These are phyloP conservation scores for Plenodomus lindquistii DNA, from an alignment of 2,329 filamentous ascomycete genomes.

Conservation along the genomic window DNA sequence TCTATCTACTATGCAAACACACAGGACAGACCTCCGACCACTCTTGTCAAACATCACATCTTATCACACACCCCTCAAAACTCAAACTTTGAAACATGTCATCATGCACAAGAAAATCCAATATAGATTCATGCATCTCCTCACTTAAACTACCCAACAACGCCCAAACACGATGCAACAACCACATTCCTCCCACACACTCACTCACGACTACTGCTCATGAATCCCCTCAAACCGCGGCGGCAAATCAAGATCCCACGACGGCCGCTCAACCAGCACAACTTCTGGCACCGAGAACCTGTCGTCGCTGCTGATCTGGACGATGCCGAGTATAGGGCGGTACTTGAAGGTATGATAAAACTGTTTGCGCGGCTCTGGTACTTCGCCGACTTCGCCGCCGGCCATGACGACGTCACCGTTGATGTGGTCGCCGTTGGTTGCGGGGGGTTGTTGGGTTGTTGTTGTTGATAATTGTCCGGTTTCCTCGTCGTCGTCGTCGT, in stretches of 20 bases:
- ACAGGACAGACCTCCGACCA: no score
- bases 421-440: slow-evolving; percentile 20
- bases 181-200: no score
- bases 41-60: no score
- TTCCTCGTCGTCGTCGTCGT: slow-evolving; percentile 36
- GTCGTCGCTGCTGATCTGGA: slow-evolving; percentile 53
- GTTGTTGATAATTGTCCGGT: slow-evolving; percentile 24
- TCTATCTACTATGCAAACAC: no score
- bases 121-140: no score
- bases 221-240: slow-evolving; percentile 59
- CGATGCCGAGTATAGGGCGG: slow-evolving; percentile 82
- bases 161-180: no score
- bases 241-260: slow-evolving; percentile 79
- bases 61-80: no score
- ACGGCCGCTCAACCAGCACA: slow-evolving; percentile 82
- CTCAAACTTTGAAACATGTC: no score
- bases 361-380: slow-evolving; percentile 26
- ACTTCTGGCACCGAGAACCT: slow-evolving; percentile 67
- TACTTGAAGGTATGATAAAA: slow-evolving; percentile 90
- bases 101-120: no score
- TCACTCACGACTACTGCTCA: slow-evolving; percentile 36
- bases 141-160: no score
- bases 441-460: slow-evolving; percentile 28
- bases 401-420: slow-evolving; percentile 16
- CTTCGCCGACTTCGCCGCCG: slow-evolving; percentile 19